These are phyloP conservation scores for Mortierella claussenii DNA, from an alignment of 192 early-diverging fungal species.

Conservation along the genomic window DNA sequence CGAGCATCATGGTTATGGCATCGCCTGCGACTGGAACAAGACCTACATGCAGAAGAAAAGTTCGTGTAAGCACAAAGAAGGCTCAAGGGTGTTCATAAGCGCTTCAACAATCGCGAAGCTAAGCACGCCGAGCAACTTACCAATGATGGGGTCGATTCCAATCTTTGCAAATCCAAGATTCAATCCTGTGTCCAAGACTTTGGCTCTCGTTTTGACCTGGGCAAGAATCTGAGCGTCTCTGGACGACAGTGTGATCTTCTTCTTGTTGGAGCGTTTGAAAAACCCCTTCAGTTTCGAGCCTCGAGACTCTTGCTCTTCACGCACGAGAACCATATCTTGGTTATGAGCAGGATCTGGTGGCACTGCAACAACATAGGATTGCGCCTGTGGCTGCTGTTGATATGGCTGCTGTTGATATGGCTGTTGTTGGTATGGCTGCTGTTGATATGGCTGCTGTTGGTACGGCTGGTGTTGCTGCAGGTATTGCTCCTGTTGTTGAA, in stretches of 20 bases:
- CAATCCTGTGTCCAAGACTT: conserved; percentile 57
- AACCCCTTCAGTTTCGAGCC: conserved; percentile 25
- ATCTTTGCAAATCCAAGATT: conserved; percentile 53
- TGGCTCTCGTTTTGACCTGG: conserved; percentile 58
- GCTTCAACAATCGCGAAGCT: not conserved
- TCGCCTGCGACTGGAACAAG: conserved; percentile 65
- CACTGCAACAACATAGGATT: conserved; percentile 5
- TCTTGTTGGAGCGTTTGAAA: conserved; percentile 28
- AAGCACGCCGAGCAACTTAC: conserved; percentile 21
- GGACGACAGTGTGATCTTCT: conserved; percentile 19
- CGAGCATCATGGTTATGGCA: conserved; percentile 49
- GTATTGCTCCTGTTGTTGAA: not conserved
- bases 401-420: not conserved
- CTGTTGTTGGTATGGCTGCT: not conserved
- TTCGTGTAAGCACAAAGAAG: not conserved
- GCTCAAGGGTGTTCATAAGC: not conserved
- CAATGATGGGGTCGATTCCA: conserved; percentile 61
- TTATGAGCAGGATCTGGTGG: conserved; percentile 1
- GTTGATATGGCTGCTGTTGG: not conserved
- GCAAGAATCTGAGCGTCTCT: conserved; percentile 33
- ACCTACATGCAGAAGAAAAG: conserved; percentile 35
- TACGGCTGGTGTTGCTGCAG: not conserved
- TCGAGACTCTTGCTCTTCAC: not conserved
- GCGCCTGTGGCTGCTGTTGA: not conserved
- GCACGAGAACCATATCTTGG: too few species aligned